Evolutionary conservation across 2,329 filamentous ascomycete species (phyloP), one percentile per base, ranked within the genome.

Genomic region (Mycosphaerelloides madeirae): DNA sequence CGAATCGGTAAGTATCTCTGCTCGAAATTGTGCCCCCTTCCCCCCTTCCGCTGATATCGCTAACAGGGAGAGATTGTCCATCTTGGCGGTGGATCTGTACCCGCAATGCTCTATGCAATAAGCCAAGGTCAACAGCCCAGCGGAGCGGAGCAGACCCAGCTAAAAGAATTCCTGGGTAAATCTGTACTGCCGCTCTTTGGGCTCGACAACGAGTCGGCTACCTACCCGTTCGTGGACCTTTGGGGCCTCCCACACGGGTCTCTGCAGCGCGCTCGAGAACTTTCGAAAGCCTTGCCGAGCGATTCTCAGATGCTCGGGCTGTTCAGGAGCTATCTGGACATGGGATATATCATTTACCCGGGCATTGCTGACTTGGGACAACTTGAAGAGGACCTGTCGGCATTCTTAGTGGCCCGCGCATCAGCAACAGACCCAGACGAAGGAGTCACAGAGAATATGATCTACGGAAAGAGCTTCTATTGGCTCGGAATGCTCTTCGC

Each of bases 191-290:
- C 79, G 0, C 76, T 82, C 43, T 72, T 83, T 44, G 79, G 79
- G 2, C 68, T 83, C 28, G 79, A 82, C 56, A 82, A 83, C 53
- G 79, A 82, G 55, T 78, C 75, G 29, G 78, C 78, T 3, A 82
- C 79, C 7, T 83, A 83, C 56, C 79, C 79, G 6, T 83, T 83
- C 54, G 77, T 83, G 20, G 79, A 82, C 56, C 64, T 83, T 2
- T 83, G 79, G 78, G 80, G 72, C 1, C 52, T 79, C 5, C 77
- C 77, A 2, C 77, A 81, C 44, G 78, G 75, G 38, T 79, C 76
- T 1, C 68, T 77, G 5, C 71, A 76, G 48, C 74, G 79, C 55
- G 71, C 79, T 4, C 74, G 69, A 45, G 77, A 80, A 41, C 69
- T 83, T 2, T 77, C 76, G 29, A 78, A 76, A 53, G 77, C 77